Evolutionary conservation across 768 basidiomycete species (phyloP).

Genomic region (Phylloporus sp.): DNA sequence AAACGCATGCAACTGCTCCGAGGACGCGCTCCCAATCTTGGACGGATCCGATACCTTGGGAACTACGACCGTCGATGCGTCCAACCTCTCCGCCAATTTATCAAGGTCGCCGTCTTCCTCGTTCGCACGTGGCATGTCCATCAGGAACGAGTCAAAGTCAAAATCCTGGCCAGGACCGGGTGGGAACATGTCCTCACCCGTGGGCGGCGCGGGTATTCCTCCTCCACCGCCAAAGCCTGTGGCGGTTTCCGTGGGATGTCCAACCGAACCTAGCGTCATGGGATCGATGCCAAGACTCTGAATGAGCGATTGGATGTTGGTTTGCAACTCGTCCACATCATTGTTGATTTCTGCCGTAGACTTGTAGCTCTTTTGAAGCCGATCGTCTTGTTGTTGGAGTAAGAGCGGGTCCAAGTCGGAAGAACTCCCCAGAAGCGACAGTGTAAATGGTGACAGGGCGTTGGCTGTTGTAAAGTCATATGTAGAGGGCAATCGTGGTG

Average conservation of each 20-base stretch:
- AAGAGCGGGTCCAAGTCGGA: conserved; percentile 31
- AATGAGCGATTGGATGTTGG: conserved; percentile 66
- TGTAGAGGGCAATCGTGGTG: conserved; percentile 13
- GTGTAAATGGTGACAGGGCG: conserved; percentile 22
- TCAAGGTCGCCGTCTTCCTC: conserved; percentile 29
- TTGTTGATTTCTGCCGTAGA: conserved; percentile 60
- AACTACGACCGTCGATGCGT: conserved; percentile 30
- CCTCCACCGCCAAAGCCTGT: conserved; percentile 11
- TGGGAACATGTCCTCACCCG: conserved; percentile 19
- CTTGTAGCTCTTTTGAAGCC: conserved; percentile 54
- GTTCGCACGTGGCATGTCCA: conserved; percentile 33
- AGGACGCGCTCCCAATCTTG: conserved; percentile 29
- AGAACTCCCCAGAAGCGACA: conserved; percentile 21
- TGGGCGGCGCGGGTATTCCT: background rate
- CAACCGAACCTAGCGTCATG: conserved; percentile 13
- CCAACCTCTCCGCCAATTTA: conserved; percentile 32
- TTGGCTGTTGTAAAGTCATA: conserved; percentile 21
- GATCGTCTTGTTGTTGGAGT: conserved; percentile 36
- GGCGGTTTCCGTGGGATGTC: conserved; percentile 4
- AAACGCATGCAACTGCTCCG: conserved; percentile 39
- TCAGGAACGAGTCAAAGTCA: conserved; percentile 39
- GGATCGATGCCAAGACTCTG: conserved; percentile 66
- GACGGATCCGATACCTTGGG: conserved; percentile 23
- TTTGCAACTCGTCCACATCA: conserved; percentile 67
- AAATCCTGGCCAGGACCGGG: conserved; percentile 22